Evolutionary conservation across 2,329 filamentous ascomycete species (phyloP), one percentile per base, ranked within the genome.

Genomic region (Cytospora leucostoma): DNA sequence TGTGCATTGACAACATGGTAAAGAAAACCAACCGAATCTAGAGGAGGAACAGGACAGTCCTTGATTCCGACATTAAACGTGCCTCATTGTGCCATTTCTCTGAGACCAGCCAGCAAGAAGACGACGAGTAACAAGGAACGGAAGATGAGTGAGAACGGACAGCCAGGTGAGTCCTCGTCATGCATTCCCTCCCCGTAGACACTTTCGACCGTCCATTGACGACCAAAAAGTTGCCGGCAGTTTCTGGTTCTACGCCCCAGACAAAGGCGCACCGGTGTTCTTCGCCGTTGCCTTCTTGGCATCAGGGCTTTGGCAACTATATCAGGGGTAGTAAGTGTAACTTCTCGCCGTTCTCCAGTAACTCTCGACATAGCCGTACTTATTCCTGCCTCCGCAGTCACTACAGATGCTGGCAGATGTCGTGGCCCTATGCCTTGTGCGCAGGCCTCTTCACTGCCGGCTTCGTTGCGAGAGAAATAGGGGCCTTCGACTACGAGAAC

Each of bases 331-430:
- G 85, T 87, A 71, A 74, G 81, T 76, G 37, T 17, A 19, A 15
- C 21, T 7, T 19, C 27, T 37, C 6, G 12, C 19, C 2, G 4
- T 4, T 19, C 17, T 12, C 12, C 50, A n/a, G 19, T 19, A 6
- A 3, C 7, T 11, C 6, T 7, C 7, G 7, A 11, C 11, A 40
- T 33, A 49, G 15, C 5, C 21, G 12, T 34, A 27, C 44, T 53
- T 34, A 56, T 35, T 7, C 3, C 1, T 33, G 10, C 4, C 15
- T n/a, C 13, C 6, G 15, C 60, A 72, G 71, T 56, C 78, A 75
- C 56, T 80, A 83, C 73, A 79, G 80, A 61, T 79, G 78, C 70
- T 85, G 80, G 79, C 77, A 76, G 57, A 72, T 82, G 7, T 82
- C 80, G 0, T 70, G 78, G 1, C 72, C 85, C 7, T 78, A 83